These are phyloP conservation scores for Kwoniella dendrophila DNA, from an alignment of 768 basidiomycete genomes.

Conservation along the genomic window DNA sequence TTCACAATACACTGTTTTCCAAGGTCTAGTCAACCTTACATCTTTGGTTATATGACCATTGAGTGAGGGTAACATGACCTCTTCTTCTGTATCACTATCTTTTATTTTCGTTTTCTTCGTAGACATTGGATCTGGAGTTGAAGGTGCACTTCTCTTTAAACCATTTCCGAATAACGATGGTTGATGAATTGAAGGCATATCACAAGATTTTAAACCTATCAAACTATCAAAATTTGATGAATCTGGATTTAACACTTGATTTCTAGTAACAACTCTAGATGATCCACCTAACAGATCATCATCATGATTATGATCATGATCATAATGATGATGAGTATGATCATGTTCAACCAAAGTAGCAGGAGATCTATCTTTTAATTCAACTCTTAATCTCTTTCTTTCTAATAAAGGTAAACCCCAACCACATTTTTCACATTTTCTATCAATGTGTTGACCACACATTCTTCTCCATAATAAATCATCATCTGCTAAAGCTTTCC, in stretches of 20 bases:
- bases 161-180: background rate
- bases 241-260: constrained; percentile 29
- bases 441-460: constrained; percentile 97
- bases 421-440: constrained; percentile 93
- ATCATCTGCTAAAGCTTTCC: constrained; percentile 90
- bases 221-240: background rate
- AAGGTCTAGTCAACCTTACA: constrained; percentile 70
- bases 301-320: constrained; percentile 16
- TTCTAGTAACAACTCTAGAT: constrained; percentile 36
- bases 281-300: too few species aligned
- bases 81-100: constrained; percentile 40
- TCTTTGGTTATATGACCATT: constrained; percentile 33
- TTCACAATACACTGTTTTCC: constrained; percentile 98
- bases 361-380: constrained; percentile 46
- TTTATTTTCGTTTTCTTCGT: constrained; percentile 36
- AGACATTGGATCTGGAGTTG: background rate
- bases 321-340: constrained; percentile 24
- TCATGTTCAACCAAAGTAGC: constrained; percentile 37
- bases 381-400: constrained; percentile 50
- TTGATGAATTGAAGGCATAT: constrained; percentile 11
- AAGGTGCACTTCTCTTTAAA: constrained; percentile 25
- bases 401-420: constrained; percentile 95
- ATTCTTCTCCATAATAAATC: constrained; percentile 93
- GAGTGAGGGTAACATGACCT: background rate
- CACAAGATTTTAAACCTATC: constrained; percentile 23